These are phyloP conservation scores for Kuraishia borneana DNA, from an alignment of 805 yeast genomes.

Conservation along the genomic window DNA sequence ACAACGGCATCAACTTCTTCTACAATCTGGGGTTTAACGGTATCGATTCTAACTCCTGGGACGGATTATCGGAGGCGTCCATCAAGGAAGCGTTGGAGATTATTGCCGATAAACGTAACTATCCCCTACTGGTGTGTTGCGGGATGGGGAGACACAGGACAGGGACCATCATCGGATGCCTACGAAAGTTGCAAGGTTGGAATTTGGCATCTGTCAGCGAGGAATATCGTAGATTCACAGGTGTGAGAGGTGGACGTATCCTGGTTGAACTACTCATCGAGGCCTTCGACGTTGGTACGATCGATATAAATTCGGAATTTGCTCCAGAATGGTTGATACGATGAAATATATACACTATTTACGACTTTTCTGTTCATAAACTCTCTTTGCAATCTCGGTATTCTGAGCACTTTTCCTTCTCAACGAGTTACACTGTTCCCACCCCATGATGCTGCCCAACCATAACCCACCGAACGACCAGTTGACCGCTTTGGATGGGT, in stretches of 20 bases:
- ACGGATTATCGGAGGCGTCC: conserved; percentile 75
- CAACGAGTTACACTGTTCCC: conserved; percentile 84
- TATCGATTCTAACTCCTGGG: conserved; percentile 74
- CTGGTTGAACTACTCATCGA: conserved; percentile 87
- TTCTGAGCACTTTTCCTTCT: conserved; percentile 56
- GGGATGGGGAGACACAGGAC: conserved; percentile 99
- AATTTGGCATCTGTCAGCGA: conserved; percentile 87
- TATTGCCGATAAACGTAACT: conserved; percentile 59
- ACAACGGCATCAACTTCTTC: conserved; percentile 60
- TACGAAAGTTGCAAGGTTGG: conserved; percentile 94
- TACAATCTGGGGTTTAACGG: conserved; percentile 63
- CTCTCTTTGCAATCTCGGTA: conserved; percentile 58
- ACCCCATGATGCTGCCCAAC: conserved; percentile 71
- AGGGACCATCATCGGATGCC: conserved; percentile 92
- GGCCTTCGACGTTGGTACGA: conserved; percentile 38
- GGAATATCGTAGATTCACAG: conserved; percentile 90
- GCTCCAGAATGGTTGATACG: conserved; percentile 38
- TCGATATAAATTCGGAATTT: conserved; percentile 25
- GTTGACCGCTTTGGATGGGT: conserved; percentile 50
- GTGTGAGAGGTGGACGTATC: conserved; percentile 85
- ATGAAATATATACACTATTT: conserved; percentile 5
- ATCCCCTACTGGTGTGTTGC: conserved; percentile 86
- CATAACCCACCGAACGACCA: conserved; percentile 80
- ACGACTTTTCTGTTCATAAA: conserved; percentile 15
- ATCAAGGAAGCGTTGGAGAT: conserved; percentile 71